Base-by-base conservation (phyloP, 805 yeast genomes). In the Candida fluviatilis region DNA sequence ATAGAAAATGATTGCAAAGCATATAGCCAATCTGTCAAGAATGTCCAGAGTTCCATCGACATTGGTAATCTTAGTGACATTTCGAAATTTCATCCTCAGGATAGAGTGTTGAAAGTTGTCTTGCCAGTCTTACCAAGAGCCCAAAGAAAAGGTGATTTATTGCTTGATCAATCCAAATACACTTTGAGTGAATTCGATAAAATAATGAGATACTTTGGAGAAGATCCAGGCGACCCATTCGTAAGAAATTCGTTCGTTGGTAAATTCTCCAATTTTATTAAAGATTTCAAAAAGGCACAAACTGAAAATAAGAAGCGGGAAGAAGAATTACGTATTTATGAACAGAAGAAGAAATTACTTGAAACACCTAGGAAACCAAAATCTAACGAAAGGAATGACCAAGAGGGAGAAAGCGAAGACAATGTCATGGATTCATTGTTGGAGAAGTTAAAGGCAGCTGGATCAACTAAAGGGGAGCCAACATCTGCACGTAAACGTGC, bases 401-500 rank as follows among this genome's bases (percentile, higher is more conserved):
- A 52, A 12, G 59, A 55, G 29, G 60, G 49, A 12, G 65, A 52
- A 15, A 60, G 50, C 27, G 63, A 55, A 0, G 71, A 62, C 14
- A 70, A 65, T 19, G 84, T 88, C 30, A 88, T 93, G 84, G 99
- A 93, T 57, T 77, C 83, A 25, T 68, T 93, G 35, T 71, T 93
- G 41, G 95, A 89, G 57, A 87, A 84, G 53, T 73, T 93, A 52
- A 83, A 89, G 54, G 89, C 90, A 13, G 86, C 93, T 0, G 95
- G 91, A 1, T 85, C 93, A 8, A 63, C 80, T 4, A 78, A 80
- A 44, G 80, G 86, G 4, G 93, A 89, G 45, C 78, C 93, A 1
- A 68, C 86, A 2, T 76, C 88, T 3, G 95, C 95, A 0, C 71
- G 95, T 50, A 78, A 87, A 50, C 71, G 93, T 38, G 95, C 91